These are phyloP conservation scores for Colletotrichum eleusines DNA, from an alignment of 2,329 filamentous ascomycete species.

Conservation along the genomic window DNA sequence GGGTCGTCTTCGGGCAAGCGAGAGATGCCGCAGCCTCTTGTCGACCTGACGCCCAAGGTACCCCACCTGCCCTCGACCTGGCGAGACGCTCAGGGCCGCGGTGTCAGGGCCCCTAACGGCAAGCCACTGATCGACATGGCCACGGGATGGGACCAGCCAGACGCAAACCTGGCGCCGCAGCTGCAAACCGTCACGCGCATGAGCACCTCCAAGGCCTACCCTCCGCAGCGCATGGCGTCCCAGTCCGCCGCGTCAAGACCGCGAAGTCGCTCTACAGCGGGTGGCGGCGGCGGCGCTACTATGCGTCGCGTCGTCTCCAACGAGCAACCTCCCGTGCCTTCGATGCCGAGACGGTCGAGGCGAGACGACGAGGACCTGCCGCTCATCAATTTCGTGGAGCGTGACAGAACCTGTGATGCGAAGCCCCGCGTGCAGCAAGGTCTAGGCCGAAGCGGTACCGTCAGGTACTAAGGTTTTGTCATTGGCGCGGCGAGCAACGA, in stretches of 20 bases:
- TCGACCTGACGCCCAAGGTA: slow-evolving; percentile 76
- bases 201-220: slow-evolving; percentile 35
- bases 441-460: slow-evolving; percentile 37
- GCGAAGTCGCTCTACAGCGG: slow-evolving; percentile 39
- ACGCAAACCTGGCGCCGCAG: slow-evolving; percentile 27
- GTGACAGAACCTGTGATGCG: slow-evolving; percentile 33
- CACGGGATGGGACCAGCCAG: slow-evolving; percentile 44
- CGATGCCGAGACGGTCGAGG: slow-evolving; percentile 35
- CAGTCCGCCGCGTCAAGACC: slow-evolving; percentile 35
- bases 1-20: slow-evolving; percentile 45
- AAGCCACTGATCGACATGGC: slow-evolving; percentile 63
- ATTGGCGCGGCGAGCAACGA: background rate
- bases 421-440: slow-evolving; percentile 28
- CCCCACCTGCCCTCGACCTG: slow-evolving; percentile 72
- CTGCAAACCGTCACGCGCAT: slow-evolving; percentile 37
- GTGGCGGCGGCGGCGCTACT: slow-evolving; percentile 8
- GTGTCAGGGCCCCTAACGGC: slow-evolving; percentile 55
- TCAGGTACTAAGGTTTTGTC: slow-evolving; percentile 28
- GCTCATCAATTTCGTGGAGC: slow-evolving; percentile 42
- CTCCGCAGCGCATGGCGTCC: slow-evolving; percentile 39
- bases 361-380: slow-evolving; percentile 42
- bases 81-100: slow-evolving; percentile 64
- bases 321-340: slow-evolving; percentile 41
- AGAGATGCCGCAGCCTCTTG: slow-evolving; percentile 67
- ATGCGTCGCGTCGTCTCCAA: slow-evolving; percentile 40